phyloP scores from a whole-genome alignment of 129 eudicot genomes.

The Calendula officinalis region DNA sequence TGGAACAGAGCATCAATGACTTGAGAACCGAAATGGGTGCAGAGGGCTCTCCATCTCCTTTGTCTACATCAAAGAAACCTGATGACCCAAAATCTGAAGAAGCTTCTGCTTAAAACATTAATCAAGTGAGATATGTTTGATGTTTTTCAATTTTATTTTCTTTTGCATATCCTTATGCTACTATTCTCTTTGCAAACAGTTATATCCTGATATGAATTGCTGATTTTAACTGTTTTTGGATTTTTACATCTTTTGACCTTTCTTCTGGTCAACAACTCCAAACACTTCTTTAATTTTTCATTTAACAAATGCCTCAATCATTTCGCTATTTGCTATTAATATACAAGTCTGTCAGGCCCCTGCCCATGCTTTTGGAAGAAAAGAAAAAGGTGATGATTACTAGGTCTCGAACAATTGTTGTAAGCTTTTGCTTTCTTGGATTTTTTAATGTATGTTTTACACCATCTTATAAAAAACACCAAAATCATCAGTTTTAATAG shows the following conservation, averaged over 20 bases:
- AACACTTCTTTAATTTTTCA: neutral
- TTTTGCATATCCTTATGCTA: constrained; percentile 29
- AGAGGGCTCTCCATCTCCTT: constrained; percentile 62
- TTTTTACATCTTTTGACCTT: neutral
- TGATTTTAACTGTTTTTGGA: neutral
- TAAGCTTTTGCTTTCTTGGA: constrained; percentile 20
- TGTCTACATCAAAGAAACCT: constrained; percentile 38
- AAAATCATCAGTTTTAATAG: too few relatives aligned
- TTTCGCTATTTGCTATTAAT: constrained; percentile 11
- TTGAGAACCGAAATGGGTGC: constrained; percentile 64
- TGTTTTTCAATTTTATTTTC: constrained; percentile 18
- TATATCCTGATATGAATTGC: constrained; percentile 11
- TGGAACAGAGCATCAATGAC: constrained; percentile 74
- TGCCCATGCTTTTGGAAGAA: constrained; percentile 16
- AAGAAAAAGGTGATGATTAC: constrained; percentile 9
- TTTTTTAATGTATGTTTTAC: too few relatives aligned
- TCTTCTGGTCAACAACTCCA: constrained; percentile 15
- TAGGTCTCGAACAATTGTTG: neutral
- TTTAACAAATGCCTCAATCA: constrained; percentile 15
- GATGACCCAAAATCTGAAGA: constrained; percentile 46
- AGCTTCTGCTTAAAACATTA: constrained; percentile 30
- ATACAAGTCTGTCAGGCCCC: constrained; percentile 5
- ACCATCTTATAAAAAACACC: too few relatives aligned
- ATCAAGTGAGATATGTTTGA: constrained; percentile 19
- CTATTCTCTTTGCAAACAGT: neutral